Conservation (phyloP, 1,284 basidiomycete species). For the Leccinum subfulvum region DNA sequence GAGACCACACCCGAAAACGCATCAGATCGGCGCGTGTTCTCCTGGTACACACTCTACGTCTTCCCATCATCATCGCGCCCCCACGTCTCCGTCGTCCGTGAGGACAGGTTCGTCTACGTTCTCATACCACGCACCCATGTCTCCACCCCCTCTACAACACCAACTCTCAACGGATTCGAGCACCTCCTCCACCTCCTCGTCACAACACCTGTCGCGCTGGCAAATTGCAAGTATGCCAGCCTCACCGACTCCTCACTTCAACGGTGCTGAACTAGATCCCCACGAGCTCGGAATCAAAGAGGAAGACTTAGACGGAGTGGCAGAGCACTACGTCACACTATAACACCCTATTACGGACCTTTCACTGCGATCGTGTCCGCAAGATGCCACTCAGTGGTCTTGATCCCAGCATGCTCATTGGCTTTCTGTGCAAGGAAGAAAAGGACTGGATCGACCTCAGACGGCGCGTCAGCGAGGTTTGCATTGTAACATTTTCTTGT, state of each 20-base stretch:
- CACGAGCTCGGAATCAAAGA: constrained; percentile 34
- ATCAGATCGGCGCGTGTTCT: constrained; percentile 26
- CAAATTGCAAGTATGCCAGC: constrained; percentile 29
- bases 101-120: constrained; percentile 56
- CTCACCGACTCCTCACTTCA: constrained; percentile 23
- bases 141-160: constrained; percentile 51
- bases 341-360: constrained; percentile 62
- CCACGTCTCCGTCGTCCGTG: constrained; percentile 55
- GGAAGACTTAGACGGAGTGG: constrained; percentile 44
- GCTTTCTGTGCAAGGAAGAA: constrained; percentile 84
- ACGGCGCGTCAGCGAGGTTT: constrained; percentile 67
- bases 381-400: constrained; percentile 91
- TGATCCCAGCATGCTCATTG: constrained; percentile 96
- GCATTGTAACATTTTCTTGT: constrained; percentile 23
- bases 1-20: constrained; percentile 31
- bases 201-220: constrained; percentile 27
- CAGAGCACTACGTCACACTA: constrained; percentile 67
- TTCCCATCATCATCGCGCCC: constrained; percentile 36
- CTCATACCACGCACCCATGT: constrained; percentile 53
- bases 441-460: constrained; percentile 84
- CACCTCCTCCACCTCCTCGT: constrained; percentile 42
- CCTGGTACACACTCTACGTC: constrained; percentile 21
- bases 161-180: constrained; percentile 51
- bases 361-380: constrained; percentile 90
- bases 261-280: constrained; percentile 40